phyloP scores from a whole-genome alignment of 129 eudicot species.

The Escallonia rubra region DNA sequence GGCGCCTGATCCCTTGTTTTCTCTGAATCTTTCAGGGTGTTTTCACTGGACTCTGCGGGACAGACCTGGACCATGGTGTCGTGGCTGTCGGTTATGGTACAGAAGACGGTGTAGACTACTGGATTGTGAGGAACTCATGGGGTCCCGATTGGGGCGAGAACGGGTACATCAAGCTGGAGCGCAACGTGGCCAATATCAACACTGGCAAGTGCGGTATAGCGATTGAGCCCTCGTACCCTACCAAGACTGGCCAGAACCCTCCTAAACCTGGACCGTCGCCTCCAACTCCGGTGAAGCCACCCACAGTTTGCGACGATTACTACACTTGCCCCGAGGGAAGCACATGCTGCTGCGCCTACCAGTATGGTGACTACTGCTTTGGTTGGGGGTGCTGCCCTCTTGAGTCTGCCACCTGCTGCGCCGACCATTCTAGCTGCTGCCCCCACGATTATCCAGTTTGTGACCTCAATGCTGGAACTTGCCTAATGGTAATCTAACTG shows the following conservation, averaged over 20 bases:
- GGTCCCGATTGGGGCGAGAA: slow-evolving; percentile 33
- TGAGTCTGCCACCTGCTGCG: slow-evolving; percentile 74
- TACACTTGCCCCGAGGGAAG: slow-evolving; percentile 48
- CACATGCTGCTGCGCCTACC: slow-evolving; percentile 67
- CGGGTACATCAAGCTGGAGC: slow-evolving; percentile 25
- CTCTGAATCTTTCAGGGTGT: slow-evolving; percentile 16
- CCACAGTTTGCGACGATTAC: slow-evolving; percentile 23
- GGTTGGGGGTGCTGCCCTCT: slow-evolving; percentile 86
- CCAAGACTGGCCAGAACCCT: slow-evolving; percentile 20
- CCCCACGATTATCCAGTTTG: slow-evolving; percentile 78
- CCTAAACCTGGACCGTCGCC: slow-evolving; percentile 28
- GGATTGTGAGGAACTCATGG: slow-evolving; percentile 38
- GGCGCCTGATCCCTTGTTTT: no score
- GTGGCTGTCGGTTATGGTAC: slow-evolving; percentile 26
- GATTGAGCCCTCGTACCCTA: slow-evolving; percentile 24
- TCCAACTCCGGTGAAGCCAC: slow-evolving; percentile 15
- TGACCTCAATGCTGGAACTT: slow-evolving; percentile 50
- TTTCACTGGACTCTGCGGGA: slow-evolving; percentile 23
- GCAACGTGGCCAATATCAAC: slow-evolving; percentile 2
- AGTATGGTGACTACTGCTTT: slow-evolving; percentile 38
- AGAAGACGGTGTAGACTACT: slow-evolving; percentile 18
- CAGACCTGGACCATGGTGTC: slow-evolving; percentile 22
- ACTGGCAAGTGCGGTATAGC: slow-evolving; percentile 26
- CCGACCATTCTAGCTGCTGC: slow-evolving; percentile 77
- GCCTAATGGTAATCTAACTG: slow-evolving; percentile 39